Conservation (phyloP, 2,329 filamentous ascomycete genomes). For the Keithomyces neogunnii region DNA sequence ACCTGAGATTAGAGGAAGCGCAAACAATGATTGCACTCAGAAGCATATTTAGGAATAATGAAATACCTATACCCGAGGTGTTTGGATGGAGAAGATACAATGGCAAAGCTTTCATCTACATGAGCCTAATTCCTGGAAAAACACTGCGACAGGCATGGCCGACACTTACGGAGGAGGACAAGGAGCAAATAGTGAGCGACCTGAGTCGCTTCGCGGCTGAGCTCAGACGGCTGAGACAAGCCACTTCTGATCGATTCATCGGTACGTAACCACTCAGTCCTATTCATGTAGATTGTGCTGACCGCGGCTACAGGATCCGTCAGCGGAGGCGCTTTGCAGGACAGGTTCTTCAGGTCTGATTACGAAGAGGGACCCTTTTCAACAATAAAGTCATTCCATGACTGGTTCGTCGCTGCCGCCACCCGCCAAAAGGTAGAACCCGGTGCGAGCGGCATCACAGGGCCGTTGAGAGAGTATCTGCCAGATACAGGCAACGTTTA, state of each 20-base stretch:
- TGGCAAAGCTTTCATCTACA: slow-evolving; percentile 12
- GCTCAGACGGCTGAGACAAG: neutral
- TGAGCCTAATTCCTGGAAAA: slow-evolving; percentile 11
- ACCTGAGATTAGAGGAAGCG: neutral
- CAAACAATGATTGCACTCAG: neutral
- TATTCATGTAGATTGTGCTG: slow-evolving; percentile 4
- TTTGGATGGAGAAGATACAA: neutral
- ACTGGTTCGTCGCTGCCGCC: slow-evolving; percentile 12
- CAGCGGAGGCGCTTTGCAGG: slow-evolving; percentile 13
- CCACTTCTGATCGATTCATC: neutral
- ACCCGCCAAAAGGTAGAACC: slow-evolving; percentile 10
- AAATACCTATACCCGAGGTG: slow-evolving; percentile 1
- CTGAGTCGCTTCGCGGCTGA: slow-evolving; percentile 7
- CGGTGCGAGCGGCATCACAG: slow-evolving; percentile 2
- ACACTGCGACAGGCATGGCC: slow-evolving; percentile 14
- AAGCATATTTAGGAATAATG: neutral
- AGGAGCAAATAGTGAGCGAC: slow-evolving; percentile 9
- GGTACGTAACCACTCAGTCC: neutral
- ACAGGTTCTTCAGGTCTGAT: slow-evolving; percentile 14
- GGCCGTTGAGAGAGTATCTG: slow-evolving; percentile 4
- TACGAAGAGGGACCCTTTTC: slow-evolving; percentile 12
- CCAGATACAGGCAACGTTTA: slow-evolving; percentile 12
- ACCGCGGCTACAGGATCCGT: slow-evolving; percentile 11
- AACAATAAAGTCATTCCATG: slow-evolving; percentile 12
- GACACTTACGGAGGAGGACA: slow-evolving; percentile 11